A percentile compares a stretch with the other conserved stretches of the same genome.
Evolutionary conservation across 495 filamentous ascomycete genomes (phyloP).

Genomic region (Penicillium macrosclerotiorum): DNA sequence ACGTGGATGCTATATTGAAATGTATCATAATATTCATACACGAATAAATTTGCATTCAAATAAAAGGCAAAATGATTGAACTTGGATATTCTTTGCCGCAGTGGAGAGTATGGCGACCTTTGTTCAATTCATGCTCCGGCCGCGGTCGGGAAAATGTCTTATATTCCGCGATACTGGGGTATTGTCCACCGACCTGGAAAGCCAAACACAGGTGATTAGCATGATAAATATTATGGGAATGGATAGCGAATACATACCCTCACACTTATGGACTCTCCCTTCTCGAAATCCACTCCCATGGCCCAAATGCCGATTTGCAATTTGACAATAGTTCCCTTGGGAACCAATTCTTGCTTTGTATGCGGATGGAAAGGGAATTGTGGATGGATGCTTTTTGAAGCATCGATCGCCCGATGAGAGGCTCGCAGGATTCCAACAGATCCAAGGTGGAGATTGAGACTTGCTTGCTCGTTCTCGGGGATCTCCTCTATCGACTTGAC

Average conservation of each 20-base stretch:
- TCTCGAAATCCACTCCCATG: slow-evolving; percentile 32
- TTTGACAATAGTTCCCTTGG: slow-evolving; percentile 30
- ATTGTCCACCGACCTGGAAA: slow-evolving; percentile 32
- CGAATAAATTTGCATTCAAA: slow-evolving; percentile 7
- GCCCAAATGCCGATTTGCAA: slow-evolving; percentile 35
- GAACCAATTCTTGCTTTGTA: slow-evolving; percentile 30
- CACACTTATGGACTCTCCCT: slow-evolving; percentile 27
- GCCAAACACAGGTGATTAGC: background rate
- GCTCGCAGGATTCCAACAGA: slow-evolving; percentile 34
- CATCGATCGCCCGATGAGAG: slow-evolving; percentile 30
- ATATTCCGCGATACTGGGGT: slow-evolving; percentile 33
- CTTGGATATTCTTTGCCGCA: slow-evolving; percentile 33
- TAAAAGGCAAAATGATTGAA: slow-evolving; percentile 35
- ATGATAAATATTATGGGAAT: background rate
- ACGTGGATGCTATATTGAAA: too few species aligned
- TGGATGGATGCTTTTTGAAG: slow-evolving; percentile 20
- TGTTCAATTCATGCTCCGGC: slow-evolving; percentile 34
- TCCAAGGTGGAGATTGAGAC: slow-evolving; percentile 28
- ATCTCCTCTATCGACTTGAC: slow-evolving; percentile 34
- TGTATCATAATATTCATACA: too few species aligned
- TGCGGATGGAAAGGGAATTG: slow-evolving; percentile 38
- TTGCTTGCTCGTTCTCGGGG: slow-evolving; percentile 21
- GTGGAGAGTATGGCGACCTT: slow-evolving; percentile 31
- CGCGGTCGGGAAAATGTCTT: slow-evolving; percentile 29
- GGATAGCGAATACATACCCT: slow-evolving; percentile 18